Conservation (phyloP, 2,329 filamentous ascomycete species). For the Phaeosphaeriaceae sp. region DNA sequence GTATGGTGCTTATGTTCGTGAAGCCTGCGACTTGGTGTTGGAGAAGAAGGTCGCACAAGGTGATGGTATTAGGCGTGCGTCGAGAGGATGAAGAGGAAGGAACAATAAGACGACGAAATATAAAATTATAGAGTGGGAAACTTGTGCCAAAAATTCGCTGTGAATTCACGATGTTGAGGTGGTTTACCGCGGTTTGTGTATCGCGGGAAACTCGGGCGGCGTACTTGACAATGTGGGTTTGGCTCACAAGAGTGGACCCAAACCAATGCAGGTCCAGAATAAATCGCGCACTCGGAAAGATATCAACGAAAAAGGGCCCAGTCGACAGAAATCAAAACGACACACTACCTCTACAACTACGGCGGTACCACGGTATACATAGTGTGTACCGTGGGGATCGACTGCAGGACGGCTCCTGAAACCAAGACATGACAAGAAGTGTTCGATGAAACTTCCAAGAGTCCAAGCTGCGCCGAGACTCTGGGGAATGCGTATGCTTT, state of each 20-base stretch:
- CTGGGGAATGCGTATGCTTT: slow-evolving; percentile 9
- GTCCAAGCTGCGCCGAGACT: slow-evolving; percentile 7
- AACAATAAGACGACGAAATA: background rate
- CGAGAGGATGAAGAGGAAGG: background rate
- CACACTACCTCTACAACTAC: background rate
- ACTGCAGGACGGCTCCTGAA: slow-evolving; percentile 8
- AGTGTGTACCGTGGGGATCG: background rate
- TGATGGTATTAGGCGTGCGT: background rate
- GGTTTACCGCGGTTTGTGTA: slow-evolving; percentile 2
- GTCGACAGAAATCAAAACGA: background rate
- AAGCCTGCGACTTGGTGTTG: background rate
- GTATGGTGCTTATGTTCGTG: background rate
- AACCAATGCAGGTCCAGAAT: background rate
- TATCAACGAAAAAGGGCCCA: slow-evolving; percentile 1
- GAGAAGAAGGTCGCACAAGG: background rate
- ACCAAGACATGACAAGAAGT: slow-evolving; percentile 10
- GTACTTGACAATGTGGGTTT: slow-evolving; percentile 1
- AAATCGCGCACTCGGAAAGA: slow-evolving; percentile 1
- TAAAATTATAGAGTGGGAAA: background rate
- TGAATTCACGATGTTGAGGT: background rate
- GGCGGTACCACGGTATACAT: slow-evolving; percentile 3
- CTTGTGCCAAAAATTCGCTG: background rate
- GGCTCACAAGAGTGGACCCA: slow-evolving; percentile 1
- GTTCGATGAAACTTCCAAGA: slow-evolving; percentile 7
- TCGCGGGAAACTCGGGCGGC: slow-evolving; percentile 1